These are phyloP conservation scores for Aaosphaeria pasadenensis DNA, from an alignment of 2,329 filamentous ascomycete genomes.

Conservation along the genomic window DNA sequence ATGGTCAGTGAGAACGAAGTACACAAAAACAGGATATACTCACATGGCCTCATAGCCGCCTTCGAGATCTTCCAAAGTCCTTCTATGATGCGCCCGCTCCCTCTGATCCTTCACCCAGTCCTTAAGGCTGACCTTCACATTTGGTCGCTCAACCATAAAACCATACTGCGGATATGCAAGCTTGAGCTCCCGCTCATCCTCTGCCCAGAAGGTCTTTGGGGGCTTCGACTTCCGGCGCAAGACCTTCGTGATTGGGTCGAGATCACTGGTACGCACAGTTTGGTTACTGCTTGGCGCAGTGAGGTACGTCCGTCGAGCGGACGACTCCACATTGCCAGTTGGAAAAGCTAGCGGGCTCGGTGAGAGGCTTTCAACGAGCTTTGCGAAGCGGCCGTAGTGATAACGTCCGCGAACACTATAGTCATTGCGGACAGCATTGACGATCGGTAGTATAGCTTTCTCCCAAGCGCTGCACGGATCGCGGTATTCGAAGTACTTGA, in stretches of 20 bases:
- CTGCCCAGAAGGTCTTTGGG: slow-evolving; percentile 20
- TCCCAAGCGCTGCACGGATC: slow-evolving; percentile 28
- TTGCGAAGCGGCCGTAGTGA: slow-evolving; percentile 30
- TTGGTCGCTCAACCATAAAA: slow-evolving; percentile 27
- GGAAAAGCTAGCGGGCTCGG: slow-evolving; percentile 32
- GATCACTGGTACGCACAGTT: background rate
- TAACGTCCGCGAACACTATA: slow-evolving; percentile 23
- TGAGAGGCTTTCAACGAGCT: slow-evolving; percentile 23
- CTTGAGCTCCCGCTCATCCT: slow-evolving; percentile 25
- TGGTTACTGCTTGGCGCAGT: background rate
- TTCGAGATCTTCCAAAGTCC: slow-evolving; percentile 1
- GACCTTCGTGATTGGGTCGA: background rate
- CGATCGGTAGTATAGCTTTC: slow-evolving; percentile 26
- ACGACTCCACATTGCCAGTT: slow-evolving; percentile 15
- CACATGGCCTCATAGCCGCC: background rate
- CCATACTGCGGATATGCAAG: slow-evolving; percentile 28
- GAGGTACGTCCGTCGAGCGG: background rate
- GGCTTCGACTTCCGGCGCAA: background rate
- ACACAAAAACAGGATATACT: too few species aligned
- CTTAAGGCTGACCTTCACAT: slow-evolving; percentile 18
- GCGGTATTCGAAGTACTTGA: slow-evolving; percentile 25
- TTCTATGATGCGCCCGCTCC: background rate
- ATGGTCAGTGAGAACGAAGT: background rate
- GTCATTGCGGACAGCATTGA: slow-evolving; percentile 24
- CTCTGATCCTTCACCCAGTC: slow-evolving; percentile 21